Evolutionary conservation across 176 grass and related monocot genomes (phyloP).

Genomic region (Aegilops sharonensis): DNA sequence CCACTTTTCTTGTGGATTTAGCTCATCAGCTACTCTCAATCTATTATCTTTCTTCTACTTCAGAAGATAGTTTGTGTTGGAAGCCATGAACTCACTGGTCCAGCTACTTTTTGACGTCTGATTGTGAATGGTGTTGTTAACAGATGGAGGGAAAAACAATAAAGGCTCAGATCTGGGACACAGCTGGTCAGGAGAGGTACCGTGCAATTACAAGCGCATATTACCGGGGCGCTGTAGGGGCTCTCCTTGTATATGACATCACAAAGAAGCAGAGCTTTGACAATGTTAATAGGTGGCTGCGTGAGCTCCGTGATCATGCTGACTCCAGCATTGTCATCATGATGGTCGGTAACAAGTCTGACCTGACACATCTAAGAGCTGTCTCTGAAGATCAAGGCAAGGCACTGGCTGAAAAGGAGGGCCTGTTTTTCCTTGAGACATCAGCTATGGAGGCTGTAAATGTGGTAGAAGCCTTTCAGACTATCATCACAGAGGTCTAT

Average conservation of each 20-base stretch:
- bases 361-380: constrained; percentile 61
- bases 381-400: constrained; percentile 61
- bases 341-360: constrained; percentile 79
- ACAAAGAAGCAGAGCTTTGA: constrained; percentile 78
- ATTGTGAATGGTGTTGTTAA: constrained; percentile 14
- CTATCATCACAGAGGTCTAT: constrained; percentile 72
- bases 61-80: neutral
- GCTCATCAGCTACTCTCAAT: neutral
- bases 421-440: constrained; percentile 76
- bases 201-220: constrained; percentile 86
- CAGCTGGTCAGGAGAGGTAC: constrained; percentile 88
- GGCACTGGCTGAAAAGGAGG: constrained; percentile 73
- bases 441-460: constrained; percentile 82
- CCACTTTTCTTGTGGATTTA: constrained; percentile 16
- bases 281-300: constrained; percentile 74
- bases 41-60: neutral
- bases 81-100: neutral
- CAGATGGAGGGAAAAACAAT: constrained; percentile 80
- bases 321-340: constrained; percentile 83
- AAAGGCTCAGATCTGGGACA: constrained; percentile 95
- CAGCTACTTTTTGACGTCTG: neutral
- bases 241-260: constrained; percentile 81
- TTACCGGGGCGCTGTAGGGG: constrained; percentile 76
- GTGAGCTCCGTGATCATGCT: constrained; percentile 71
- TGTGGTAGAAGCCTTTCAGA: constrained; percentile 81